Percentiles rank a stretch among this genome's conserved stretches.
These are phyloP conservation scores for Amanita subjunquillea DNA, from an alignment of 768 basidiomycete species.

Conservation along the genomic window DNA sequence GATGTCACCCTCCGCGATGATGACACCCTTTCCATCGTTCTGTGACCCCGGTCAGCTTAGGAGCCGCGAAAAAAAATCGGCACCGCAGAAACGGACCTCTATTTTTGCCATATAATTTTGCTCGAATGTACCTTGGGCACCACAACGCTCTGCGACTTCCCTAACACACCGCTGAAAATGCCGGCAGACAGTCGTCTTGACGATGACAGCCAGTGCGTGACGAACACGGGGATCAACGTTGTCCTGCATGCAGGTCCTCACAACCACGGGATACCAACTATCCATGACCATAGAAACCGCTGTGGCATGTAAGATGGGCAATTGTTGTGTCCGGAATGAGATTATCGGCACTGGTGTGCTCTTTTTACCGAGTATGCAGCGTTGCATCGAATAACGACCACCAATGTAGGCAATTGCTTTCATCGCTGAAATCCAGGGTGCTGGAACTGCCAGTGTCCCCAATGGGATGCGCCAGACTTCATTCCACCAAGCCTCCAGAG, in stretches of 20 bases:
- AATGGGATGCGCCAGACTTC: constrained; percentile 45
- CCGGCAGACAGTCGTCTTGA: constrained; percentile 44
- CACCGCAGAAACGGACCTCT: constrained; percentile 25
- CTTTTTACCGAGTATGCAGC: constrained; percentile 35
- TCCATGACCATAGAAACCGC: constrained; percentile 42
- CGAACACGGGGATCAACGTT: constrained; percentile 34
- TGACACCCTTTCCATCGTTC: constrained; percentile 46
- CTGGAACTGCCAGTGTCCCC: constrained; percentile 42
- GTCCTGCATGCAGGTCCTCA: constrained; percentile 26
- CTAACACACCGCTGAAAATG: constrained; percentile 41
- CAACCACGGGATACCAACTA: constrained; percentile 31
- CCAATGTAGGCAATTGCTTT: constrained; percentile 45
- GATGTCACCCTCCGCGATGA: constrained; percentile 48
- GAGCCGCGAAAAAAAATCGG: constrained; percentile 5
- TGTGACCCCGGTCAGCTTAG: constrained; percentile 10
- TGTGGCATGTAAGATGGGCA: constrained; percentile 43
- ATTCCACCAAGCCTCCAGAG: constrained; percentile 43
- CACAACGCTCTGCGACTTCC: constrained; percentile 53
- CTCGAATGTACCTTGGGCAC: constrained; percentile 57
- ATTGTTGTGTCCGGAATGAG: constrained; percentile 55
- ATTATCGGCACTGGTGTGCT: constrained; percentile 39
- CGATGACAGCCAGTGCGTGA: constrained; percentile 44
- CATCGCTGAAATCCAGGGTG: constrained; percentile 39
- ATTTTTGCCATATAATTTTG: constrained; percentile 49
- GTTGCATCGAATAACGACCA: constrained; percentile 48